phyloP scores from a whole-genome alignment of 495 filamentous ascomycete species.

The Clohesyomyces aquaticus region DNA sequence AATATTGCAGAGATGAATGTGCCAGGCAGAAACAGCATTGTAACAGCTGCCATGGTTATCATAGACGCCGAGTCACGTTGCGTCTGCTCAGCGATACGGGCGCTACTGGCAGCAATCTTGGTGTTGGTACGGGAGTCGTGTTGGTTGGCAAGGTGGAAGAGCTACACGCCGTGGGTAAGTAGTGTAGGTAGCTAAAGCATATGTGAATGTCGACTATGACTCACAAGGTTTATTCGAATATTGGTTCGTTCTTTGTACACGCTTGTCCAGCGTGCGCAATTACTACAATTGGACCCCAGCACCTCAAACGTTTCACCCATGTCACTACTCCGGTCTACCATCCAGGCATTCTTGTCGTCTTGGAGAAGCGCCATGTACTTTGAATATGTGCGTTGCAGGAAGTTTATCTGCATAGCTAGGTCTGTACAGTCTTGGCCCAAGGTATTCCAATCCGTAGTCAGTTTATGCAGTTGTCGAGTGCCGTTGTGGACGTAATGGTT shows the following conservation, averaged over 20 bases:
- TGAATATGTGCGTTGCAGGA: neutral
- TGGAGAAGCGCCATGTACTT: conserved; percentile 8
- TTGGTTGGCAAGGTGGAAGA: conserved; percentile 32
- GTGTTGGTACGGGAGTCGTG: conserved; percentile 17
- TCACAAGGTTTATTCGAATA: conserved; percentile 28
- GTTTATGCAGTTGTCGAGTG: conserved; percentile 11
- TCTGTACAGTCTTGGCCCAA: conserved; percentile 15
- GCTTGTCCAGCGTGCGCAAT: conserved; percentile 6
- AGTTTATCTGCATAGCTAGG: conserved; percentile 10
- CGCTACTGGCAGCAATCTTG: conserved; percentile 40
- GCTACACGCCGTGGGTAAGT: conserved; percentile 4
- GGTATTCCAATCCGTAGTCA: conserved; percentile 22
- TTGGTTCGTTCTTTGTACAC: conserved; percentile 30
- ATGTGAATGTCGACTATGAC: neutral
- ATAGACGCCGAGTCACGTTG: conserved; percentile 48
- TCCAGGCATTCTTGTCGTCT: neutral
- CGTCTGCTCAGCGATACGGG: conserved; percentile 43
- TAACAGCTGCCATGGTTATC: conserved; percentile 50
- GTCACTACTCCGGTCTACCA: neutral
- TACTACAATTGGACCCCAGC: conserved; percentile 15
- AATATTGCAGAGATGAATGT: conserved; percentile 43
- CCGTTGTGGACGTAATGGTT: conserved; percentile 16
- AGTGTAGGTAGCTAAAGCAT: neutral
- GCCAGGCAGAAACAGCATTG: conserved; percentile 49
- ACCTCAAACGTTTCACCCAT: conserved; percentile 14